Evolutionary conservation across 768 basidiomycete species (phyloP).

Genomic region (Vararia minispora): DNA sequence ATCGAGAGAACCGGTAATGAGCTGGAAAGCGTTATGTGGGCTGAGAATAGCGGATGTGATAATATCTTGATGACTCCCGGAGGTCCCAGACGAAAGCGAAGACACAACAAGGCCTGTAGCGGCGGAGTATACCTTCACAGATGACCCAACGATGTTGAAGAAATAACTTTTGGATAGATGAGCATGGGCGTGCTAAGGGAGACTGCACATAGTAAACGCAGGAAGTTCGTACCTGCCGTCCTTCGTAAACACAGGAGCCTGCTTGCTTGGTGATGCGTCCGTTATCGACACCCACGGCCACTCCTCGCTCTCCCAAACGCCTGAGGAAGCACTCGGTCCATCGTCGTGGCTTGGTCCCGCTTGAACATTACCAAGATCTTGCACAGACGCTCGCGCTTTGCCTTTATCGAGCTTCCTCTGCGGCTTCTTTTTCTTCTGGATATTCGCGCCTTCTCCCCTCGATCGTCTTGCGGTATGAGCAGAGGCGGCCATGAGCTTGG

Average conservation of each 20-base stretch:
- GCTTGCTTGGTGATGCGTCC: conserved; percentile 50
- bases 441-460: background rate
- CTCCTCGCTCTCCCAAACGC: conserved; percentile 10
- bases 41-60: conserved; percentile 71
- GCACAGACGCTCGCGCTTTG: background rate
- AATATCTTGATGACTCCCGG: conserved; percentile 31
- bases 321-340: conserved; percentile 16
- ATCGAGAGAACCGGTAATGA: conserved; percentile 77
- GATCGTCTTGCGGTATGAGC: background rate
- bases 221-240: conserved; percentile 62
- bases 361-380: background rate
- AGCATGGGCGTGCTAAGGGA: conserved; percentile 9
- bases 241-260: conserved; percentile 72
- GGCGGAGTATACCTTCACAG: conserved; percentile 79
- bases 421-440: background rate
- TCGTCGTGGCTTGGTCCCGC: conserved; percentile 1
- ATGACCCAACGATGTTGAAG: conserved; percentile 73
- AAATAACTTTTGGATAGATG: conserved; percentile 53
- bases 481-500: no score
- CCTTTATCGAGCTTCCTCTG: conserved; percentile 1
- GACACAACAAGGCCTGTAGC: conserved; percentile 71
- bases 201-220: background rate
- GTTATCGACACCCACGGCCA: conserved; percentile 70
- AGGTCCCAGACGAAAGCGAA: conserved; percentile 49
- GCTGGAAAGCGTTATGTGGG: conserved; percentile 81